A percentile compares a stretch with the other conserved stretches of the same genome.
Conservation (phyloP, 179 eudicot species). For the Actinidia arguta region DNA sequence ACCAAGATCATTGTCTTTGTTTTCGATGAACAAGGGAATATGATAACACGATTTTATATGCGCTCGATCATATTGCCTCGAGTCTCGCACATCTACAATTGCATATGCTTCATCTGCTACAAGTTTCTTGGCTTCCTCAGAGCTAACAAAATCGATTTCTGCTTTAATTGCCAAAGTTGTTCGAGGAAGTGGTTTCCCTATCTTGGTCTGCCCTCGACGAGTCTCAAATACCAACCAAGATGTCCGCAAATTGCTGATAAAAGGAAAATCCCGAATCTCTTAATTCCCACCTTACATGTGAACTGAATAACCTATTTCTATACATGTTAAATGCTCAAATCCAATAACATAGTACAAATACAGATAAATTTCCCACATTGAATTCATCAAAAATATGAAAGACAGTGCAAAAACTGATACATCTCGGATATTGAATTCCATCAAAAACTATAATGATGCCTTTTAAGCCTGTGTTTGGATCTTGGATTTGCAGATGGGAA, state of each 20-base stretch:
- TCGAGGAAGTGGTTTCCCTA: constrained; percentile 36
- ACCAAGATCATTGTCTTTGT: constrained; percentile 86
- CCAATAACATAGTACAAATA: no score
- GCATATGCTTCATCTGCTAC: constrained; percentile 71
- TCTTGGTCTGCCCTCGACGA: constrained; percentile 32
- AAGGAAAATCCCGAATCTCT: constrained; percentile 35
- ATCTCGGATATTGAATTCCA: no score
- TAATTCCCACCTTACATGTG: constrained; percentile 24
- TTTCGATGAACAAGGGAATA: constrained; percentile 85
- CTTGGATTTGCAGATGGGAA: background rate
- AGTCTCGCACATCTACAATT: constrained; percentile 84
- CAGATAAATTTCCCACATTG: no score
- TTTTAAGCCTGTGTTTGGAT: background rate
- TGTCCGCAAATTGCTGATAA: constrained; percentile 77
- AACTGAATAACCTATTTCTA: background rate
- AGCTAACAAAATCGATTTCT: constrained; percentile 67
- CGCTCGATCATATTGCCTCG: constrained; percentile 72
- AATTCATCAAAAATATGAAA: no score
- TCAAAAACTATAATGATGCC: no score
- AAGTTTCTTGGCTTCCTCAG: constrained; percentile 84
- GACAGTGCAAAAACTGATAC: no score
- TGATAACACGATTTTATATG: constrained; percentile 89
- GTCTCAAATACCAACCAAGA: constrained; percentile 59
- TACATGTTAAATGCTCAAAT: background rate
- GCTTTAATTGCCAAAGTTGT: constrained; percentile 59